Evolutionary conservation across 805 yeast genomes (phyloP).

Genomic region (Brettanomyces sp.): DNA sequence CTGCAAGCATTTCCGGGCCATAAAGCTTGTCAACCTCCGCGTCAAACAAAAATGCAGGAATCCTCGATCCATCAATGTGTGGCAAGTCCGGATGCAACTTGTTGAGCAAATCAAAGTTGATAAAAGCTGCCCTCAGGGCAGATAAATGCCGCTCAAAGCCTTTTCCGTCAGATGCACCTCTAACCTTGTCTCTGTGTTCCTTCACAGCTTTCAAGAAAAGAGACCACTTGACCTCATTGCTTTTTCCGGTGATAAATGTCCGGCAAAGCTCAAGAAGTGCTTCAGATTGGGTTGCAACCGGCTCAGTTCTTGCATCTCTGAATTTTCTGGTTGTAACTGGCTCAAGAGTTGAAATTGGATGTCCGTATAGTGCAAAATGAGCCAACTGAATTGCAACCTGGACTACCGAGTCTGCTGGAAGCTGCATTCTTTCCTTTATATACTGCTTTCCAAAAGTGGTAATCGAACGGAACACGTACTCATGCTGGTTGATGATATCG

Average conservation of each 20-base stretch:
- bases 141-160: conserved; percentile 70
- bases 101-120: conserved; percentile 38
- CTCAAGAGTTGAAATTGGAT: conserved; percentile 27
- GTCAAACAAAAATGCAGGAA: conserved; percentile 40
- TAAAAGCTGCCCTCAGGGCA: conserved; percentile 49
- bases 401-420: conserved; percentile 41
- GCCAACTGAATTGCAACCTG: conserved; percentile 46
- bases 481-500: conserved; percentile 50
- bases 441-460: conserved; percentile 22
- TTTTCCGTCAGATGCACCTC: conserved; percentile 45
- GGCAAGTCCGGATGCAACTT: conserved; percentile 35
- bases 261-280: conserved; percentile 44
- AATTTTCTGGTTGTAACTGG: conserved; percentile 63
- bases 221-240: conserved; percentile 37
- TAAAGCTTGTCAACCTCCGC: conserved; percentile 25
- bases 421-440: conserved; percentile 29
- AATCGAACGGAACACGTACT: conserved; percentile 32
- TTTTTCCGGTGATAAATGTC: conserved; percentile 48
- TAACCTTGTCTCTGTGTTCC: conserved; percentile 40
- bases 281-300: conserved; percentile 56
- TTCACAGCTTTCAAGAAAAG: conserved; percentile 41
- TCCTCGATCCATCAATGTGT: conserved; percentile 11
- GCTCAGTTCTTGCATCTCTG: conserved; percentile 60
- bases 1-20: conserved; percentile 29
- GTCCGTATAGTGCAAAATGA: conserved; percentile 47